Evolutionary conservation across 23 red algal species (phyloP), one percentile per base, ranked within the genome.

Genomic region (Chondrus crispus): DNA sequence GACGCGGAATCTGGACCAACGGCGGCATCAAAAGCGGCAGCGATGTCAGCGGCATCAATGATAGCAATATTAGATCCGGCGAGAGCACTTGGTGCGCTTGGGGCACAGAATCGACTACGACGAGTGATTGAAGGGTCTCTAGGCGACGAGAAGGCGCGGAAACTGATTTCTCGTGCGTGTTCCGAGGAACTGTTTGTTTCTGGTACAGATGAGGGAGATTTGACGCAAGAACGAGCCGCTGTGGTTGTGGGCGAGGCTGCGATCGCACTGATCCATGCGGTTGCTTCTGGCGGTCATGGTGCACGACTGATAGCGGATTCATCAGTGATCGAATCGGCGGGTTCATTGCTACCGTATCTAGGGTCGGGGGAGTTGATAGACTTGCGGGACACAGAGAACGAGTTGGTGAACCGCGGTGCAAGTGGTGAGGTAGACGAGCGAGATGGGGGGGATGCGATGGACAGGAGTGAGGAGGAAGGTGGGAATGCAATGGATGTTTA

Each of bases 91-190:
- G 37, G 44, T 24, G 89, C 89, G 8, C 68, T 92, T 22, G 76
- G 66, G 3, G 62, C 43, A 73, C 89, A 92, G 43, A 73, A 73
- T 74, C 89, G 89, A 18, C 62, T 92, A 35, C 58, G 77, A 28
- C 55, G 66, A 5, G 82, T 86, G 20, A 44, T 86, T 19, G 30
- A 68, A 86, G 22, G 18, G 70, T 33, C 58, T 7, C 35, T 86
- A 14, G 39, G 19, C 12, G 41, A 70, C 57, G 24, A n/a, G n/a
- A 41, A 71, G n/a, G 22, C 47, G 26, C 82, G 47, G 57, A 20
- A 40, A 11, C n/a, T 18, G 43, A 86, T 86, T 16, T 19, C 19
- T 18, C 58, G 47, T 30, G 62, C 58, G 19, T 83, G 78, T 38
- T 41, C 71, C 60, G 35, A n/a, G 9, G 60, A 19, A 32, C 9